phyloP scores from a whole-genome alignment of 108 stramenopile species.

The Nitzschia sp. region DNA sequence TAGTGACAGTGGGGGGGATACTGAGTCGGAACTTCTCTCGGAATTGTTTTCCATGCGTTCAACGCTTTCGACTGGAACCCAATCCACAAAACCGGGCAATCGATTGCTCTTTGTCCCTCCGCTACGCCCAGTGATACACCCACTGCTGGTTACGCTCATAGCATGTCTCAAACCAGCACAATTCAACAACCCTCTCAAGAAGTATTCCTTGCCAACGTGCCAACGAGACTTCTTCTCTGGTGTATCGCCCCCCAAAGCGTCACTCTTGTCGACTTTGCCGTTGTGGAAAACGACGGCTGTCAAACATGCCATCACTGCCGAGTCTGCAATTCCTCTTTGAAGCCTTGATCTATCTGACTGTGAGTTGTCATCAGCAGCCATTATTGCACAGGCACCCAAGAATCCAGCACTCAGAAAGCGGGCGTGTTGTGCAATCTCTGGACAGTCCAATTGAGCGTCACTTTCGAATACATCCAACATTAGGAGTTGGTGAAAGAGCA shows the following conservation, averaged over 20 bases:
- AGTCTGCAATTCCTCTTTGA: conserved; percentile 64
- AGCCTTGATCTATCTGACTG: conserved; percentile 31
- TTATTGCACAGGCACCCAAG: conserved; percentile 59
- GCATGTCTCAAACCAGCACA: conserved; percentile 79
- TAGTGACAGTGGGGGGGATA: neutral
- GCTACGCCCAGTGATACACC: conserved; percentile 55
- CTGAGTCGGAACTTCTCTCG: conserved; percentile 4
- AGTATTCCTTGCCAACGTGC: conserved; percentile 62
- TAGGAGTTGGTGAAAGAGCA: conserved; percentile 68
- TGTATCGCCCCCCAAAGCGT: conserved; percentile 5
- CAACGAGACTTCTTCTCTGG: conserved; percentile 65
- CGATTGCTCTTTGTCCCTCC: conserved; percentile 35
- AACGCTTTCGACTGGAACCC: conserved; percentile 46
- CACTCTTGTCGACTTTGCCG: conserved; percentile 43
- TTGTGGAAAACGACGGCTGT: conserved; percentile 74
- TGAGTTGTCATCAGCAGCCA: conserved; percentile 46
- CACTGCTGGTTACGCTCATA: conserved; percentile 62
- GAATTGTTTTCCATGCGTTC: conserved; percentile 22
- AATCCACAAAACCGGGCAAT: conserved; percentile 59
- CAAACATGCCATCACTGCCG: conserved; percentile 74
- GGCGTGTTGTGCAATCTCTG: conserved; percentile 63
- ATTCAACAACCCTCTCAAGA: conserved; percentile 64
- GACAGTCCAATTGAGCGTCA: conserved; percentile 65
- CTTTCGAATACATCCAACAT: conserved; percentile 72
- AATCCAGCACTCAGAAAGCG: conserved; percentile 60